Conservation (phyloP, 2,329 filamentous ascomycete genomes). For the Colletotrichum orbiculare region DNA sequence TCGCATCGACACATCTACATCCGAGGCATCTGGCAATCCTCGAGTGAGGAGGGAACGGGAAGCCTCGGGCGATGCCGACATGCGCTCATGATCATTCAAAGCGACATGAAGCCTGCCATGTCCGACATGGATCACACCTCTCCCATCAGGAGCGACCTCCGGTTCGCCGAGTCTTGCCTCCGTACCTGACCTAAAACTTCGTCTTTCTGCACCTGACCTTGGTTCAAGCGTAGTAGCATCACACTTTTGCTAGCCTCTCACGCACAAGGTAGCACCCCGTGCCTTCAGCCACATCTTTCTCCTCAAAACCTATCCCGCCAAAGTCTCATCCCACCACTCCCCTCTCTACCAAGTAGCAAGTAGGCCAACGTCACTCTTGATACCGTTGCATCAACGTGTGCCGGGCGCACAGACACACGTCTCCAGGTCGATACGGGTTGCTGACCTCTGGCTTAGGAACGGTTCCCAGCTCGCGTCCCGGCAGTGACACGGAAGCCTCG, state of each 20-base stretch:
- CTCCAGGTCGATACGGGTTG: constrained; percentile 16
- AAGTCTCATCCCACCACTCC: constrained; percentile 11
- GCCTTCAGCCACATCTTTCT: constrained; percentile 25
- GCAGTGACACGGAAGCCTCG: constrained; percentile 29
- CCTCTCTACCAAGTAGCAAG: background rate
- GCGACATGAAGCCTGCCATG: background rate
- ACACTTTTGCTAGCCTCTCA: constrained; percentile 2
- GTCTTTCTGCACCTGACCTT: constrained; percentile 11
- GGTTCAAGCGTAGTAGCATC: constrained; percentile 22
- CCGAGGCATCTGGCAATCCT: constrained; percentile 28
- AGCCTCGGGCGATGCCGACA: constrained; percentile 19
- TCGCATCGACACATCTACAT: constrained; percentile 2
- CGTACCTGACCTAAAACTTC: constrained; percentile 14
- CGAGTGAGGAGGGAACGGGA: constrained; percentile 24
- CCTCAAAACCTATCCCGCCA: constrained; percentile 7
- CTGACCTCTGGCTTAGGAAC: constrained; percentile 30
- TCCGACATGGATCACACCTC: constrained; percentile 16
- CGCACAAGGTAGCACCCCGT: constrained; percentile 23
- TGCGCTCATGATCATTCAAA: constrained; percentile 19
- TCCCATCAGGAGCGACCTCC: constrained; percentile 2
- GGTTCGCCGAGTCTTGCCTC: constrained; percentile 12
- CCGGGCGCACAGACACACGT: constrained; percentile 24
- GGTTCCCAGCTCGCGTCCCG: constrained; percentile 13
- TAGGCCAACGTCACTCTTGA: constrained; percentile 5
- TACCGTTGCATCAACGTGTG: constrained; percentile 27